Conservation (phyloP, 352 stramenopile species). For the Elongisporangium prolatum region DNA sequence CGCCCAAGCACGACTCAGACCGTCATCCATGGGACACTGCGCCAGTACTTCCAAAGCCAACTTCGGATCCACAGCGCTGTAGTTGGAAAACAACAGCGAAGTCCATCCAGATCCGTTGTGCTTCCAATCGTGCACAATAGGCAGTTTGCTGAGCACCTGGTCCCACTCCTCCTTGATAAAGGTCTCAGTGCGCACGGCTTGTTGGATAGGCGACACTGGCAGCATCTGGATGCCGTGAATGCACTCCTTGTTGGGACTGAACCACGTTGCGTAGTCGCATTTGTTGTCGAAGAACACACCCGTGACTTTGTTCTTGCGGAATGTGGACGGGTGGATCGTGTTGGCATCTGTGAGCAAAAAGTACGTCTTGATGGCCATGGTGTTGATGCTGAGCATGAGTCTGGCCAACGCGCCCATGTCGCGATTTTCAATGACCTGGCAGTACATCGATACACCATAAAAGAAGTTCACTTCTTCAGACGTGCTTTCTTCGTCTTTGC, state of each 20-base stretch:
- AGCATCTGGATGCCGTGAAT: conserved; percentile 81
- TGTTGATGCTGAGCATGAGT: conserved; percentile 56
- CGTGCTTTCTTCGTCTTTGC: conserved; percentile 68
- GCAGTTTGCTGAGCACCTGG: conserved; percentile 45
- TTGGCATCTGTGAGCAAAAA: conserved; percentile 49
- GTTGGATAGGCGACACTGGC: conserved; percentile 48
- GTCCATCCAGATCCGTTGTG: conserved; percentile 41
- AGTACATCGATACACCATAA: conserved; percentile 52
- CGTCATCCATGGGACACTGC: conserved; percentile 58
- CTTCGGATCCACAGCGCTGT: conserved; percentile 33
- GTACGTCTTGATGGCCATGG: conserved; percentile 58
- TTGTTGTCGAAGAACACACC: conserved; percentile 79
- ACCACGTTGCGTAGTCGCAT: conserved; percentile 71
- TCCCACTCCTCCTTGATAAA: conserved; percentile 67
- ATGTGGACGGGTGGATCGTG: conserved; percentile 37
- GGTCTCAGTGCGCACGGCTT: conserved; percentile 22
- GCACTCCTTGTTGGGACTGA: conserved; percentile 66
- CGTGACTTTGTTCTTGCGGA: conserved; percentile 65
- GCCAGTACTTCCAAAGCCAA: conserved; percentile 32
- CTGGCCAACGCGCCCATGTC: conserved; percentile 31
- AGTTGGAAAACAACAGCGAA: conserved; percentile 62
- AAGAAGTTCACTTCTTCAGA: conserved; percentile 71
- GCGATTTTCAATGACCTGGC: conserved; percentile 37
- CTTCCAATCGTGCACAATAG: conserved; percentile 47
- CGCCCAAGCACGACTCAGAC: conserved; percentile 61